Percentiles rank a stretch among this genome's conserved stretches.
Evolutionary conservation across 768 basidiomycete species (phyloP).

Genomic region (Hydnomerulius pinastri): DNA sequence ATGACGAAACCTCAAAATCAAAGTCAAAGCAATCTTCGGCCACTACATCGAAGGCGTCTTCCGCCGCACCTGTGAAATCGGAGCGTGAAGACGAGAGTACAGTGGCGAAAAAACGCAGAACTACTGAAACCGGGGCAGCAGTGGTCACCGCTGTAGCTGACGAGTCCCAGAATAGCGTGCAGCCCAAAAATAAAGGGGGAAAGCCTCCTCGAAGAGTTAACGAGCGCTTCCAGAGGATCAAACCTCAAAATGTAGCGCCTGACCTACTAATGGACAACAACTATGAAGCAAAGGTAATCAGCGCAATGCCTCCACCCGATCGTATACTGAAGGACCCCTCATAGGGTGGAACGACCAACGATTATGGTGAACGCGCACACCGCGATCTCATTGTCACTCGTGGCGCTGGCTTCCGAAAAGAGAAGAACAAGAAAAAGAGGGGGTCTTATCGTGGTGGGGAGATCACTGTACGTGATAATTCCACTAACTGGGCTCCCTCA

Average conservation of each 20-base stretch:
- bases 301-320: background rate
- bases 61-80: background rate
- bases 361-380: constrained; percentile 87
- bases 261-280: constrained; percentile 61
- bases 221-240: constrained; percentile 80
- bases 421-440: constrained; percentile 99
- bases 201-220: constrained; percentile 42
- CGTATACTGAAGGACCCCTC: background rate
- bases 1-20: background rate
- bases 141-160: constrained; percentile 45
- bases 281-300: constrained; percentile 76
- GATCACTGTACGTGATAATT: constrained; percentile 70
- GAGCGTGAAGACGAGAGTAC: constrained; percentile 14
- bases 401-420: constrained; percentile 94
- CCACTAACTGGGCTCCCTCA: background rate
- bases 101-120: constrained; percentile 64
- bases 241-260: constrained; percentile 54
- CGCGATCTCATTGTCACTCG: constrained; percentile 90
- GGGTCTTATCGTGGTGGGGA: constrained; percentile 94
- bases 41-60: background rate
- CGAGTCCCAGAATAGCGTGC: background rate
- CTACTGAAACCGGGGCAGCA: constrained; percentile 50
- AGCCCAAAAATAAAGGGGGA: constrained; percentile 8
- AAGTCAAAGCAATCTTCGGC: constrained; percentile 1
- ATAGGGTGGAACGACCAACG: constrained; percentile 65